phyloP scores from a whole-genome alignment of 148 eudicot genomes.

The Amaranthus hypochondriacus region DNA sequence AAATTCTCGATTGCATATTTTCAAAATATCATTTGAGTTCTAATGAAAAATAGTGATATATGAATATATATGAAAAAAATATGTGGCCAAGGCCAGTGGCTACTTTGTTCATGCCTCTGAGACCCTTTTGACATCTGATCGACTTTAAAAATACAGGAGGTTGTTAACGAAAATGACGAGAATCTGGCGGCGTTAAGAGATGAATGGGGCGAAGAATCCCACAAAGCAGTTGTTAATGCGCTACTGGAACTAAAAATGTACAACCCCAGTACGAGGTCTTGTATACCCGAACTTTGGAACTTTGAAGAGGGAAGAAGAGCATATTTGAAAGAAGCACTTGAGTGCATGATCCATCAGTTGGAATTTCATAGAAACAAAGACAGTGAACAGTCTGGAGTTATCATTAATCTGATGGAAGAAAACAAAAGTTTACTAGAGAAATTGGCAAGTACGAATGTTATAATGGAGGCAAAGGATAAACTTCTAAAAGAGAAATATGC shows the following conservation, averaged over 20 bases:
- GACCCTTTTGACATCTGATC: neutral
- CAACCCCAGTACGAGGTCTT: neutral
- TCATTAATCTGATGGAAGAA: constrained; percentile 15
- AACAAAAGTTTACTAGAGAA: constrained; percentile 12
- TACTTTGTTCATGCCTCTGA: too few species aligned
- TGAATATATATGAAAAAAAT: too few species aligned
- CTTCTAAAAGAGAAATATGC: constrained; percentile 24
- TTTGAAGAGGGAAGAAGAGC: constrained; percentile 19
- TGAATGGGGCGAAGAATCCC: constrained; percentile 17
- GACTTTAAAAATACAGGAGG: constrained; percentile 15
- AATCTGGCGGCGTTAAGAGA: constrained; percentile 14
- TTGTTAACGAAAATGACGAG: constrained; percentile 22
- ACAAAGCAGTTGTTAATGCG: constrained; percentile 18
- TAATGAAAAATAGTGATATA: too few species aligned
- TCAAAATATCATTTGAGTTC: too few species aligned
- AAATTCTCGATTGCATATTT: too few species aligned
- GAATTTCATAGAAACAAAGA: constrained; percentile 14
- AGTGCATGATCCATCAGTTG: constrained; percentile 5
- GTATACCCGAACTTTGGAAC: constrained; percentile 19
- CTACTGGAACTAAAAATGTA: constrained; percentile 1
- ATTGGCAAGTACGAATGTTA: neutral
- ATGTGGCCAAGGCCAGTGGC: too few species aligned
- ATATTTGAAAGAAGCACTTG: constrained; percentile 16
- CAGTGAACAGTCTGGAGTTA: constrained; percentile 12
- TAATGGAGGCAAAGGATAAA: constrained; percentile 18